Evolutionary conservation across 768 basidiomycete species (phyloP).

Genomic region (Kondoa subrosea): DNA sequence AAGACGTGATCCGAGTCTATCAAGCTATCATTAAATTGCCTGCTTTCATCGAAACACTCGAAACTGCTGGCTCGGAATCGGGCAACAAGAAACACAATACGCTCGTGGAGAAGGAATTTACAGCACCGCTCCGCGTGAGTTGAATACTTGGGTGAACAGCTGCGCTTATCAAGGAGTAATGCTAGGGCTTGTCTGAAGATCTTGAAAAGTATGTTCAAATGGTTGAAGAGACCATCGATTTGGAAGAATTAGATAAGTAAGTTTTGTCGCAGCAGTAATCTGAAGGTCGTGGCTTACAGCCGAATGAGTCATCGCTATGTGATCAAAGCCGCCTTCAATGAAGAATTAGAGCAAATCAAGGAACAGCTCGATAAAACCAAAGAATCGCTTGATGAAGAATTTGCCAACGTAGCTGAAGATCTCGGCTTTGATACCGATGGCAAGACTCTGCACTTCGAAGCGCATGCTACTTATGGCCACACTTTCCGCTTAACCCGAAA

Average conservation of each 20-base stretch:
- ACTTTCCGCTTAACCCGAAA: constrained; percentile 83
- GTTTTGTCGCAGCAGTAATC: background rate
- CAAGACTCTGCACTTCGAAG: constrained; percentile 78
- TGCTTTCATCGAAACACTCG: constrained; percentile 51
- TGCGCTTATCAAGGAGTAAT: no score
- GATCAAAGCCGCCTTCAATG: constrained; percentile 82
- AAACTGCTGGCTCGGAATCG: constrained; percentile 27
- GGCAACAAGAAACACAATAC: constrained; percentile 17
- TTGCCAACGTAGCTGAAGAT: constrained; percentile 49
- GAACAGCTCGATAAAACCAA: constrained; percentile 52
- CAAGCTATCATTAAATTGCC: constrained; percentile 75
- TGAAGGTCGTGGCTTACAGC: background rate
- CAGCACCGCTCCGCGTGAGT: constrained; percentile 45
- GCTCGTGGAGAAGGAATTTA: constrained; percentile 53
- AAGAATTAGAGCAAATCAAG: constrained; percentile 50
- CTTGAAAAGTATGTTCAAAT: constrained; percentile 35
- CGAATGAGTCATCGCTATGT: constrained; percentile 49
- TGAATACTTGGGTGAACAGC: background rate
- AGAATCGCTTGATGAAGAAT: constrained; percentile 69
- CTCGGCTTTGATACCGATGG: constrained; percentile 73
- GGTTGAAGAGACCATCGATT: constrained; percentile 90
- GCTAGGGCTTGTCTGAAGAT: constrained; percentile 6
- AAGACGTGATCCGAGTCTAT: constrained; percentile 90
- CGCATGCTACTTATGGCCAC: constrained; percentile 72
- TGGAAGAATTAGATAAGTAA: constrained; percentile 48